Evolutionary conservation across 345 rosid genomes (phyloP), one percentile per base, ranked within the genome.

Genomic region (Zanthoxylum bungeanum): DNA sequence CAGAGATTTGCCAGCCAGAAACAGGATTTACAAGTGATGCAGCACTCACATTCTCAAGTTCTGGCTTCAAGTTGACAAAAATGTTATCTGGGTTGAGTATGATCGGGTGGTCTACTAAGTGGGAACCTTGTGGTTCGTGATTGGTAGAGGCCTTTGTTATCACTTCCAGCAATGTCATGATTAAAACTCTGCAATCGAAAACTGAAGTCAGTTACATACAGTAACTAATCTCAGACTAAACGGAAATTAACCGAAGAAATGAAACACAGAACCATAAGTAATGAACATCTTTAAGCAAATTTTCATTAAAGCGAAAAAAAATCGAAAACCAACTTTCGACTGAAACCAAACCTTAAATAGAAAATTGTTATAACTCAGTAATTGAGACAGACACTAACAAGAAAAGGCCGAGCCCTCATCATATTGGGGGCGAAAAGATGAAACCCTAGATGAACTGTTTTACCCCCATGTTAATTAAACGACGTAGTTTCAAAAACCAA

Each of bases 121-220:
- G 82, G 9, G 84, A 64, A 22, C 63, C 71, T 39, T 44, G 40
- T 17, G 61, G 66, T 30, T 82, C 82, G 3, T 30, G 76, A 51
- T 74, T 82, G 68, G 79, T 79, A 9, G 78, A 63, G 1, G 93
- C 87, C 70, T 86, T 86, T 3, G 87, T 79, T 65, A 91, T 82
- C 67, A 81, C 82, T 68, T 91, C 94, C 68, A 91, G 86, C 80
- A 89, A 78, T 28, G 87, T 85, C 95, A 91, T 89, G 65, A 71
- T 66, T 4, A 62, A 49, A 53, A 11, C 24, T n/a, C n/a, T 33
- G 46, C 22, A 44, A 73, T 69, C 34, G 42, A n/a, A 66, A 76
- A 37, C 52, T 46, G 19, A 73, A 77, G 64, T 77, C 85, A 78
- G 78, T 33, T 44, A n/a, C 22, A 24, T 49, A 37, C 34, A 53